A percentile compares a stretch with the other conserved stretches of the same genome.
Conservation (phyloP, 1,284 basidiomycete genomes). For the Wolfiporia cocos region DNA sequence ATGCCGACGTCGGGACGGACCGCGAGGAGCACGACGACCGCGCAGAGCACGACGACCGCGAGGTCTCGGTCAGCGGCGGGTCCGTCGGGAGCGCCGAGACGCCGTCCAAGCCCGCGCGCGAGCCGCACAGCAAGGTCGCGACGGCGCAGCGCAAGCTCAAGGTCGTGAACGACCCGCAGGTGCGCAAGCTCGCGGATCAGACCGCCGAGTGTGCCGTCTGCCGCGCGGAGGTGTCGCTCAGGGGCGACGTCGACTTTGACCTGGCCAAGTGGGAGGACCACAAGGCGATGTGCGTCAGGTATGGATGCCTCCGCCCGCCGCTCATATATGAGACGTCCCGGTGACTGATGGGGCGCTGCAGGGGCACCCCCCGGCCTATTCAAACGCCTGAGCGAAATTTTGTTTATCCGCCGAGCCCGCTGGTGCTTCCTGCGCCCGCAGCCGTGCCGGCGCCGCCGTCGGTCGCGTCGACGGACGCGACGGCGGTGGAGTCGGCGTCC, state of each 20-base stretch:
- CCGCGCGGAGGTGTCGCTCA: slow-evolving; percentile 33
- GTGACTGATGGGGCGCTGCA: no score
- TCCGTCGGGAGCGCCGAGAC: slow-evolving; percentile 12
- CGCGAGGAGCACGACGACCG: no score
- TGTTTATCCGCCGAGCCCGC: no score
- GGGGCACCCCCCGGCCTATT: no score
- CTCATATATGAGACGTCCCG: no score
- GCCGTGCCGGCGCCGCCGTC: no score
- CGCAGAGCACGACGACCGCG: no score
- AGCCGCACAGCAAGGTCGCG: slow-evolving; percentile 48
- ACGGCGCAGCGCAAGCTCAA: slow-evolving; percentile 51
- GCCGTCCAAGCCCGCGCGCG: slow-evolving; percentile 31
- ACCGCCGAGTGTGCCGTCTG: slow-evolving; percentile 49
- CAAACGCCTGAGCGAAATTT: no score
- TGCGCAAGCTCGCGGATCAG: slow-evolving; percentile 36
- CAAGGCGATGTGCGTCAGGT: slow-evolving; percentile 45
- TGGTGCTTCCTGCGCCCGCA: no score
- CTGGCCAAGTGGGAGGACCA: slow-evolving; percentile 54
- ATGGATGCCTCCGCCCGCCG: no score
- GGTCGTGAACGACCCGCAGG: slow-evolving; percentile 56
- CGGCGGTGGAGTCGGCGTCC: not conserved
- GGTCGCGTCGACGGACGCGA: not conserved
- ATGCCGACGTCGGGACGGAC: no score
- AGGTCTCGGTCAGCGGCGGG: no score
- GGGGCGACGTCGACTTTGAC: slow-evolving; percentile 47